Conservation (phyloP, 306 rosid genomes). For the Ochetophila trinervis region DNA sequence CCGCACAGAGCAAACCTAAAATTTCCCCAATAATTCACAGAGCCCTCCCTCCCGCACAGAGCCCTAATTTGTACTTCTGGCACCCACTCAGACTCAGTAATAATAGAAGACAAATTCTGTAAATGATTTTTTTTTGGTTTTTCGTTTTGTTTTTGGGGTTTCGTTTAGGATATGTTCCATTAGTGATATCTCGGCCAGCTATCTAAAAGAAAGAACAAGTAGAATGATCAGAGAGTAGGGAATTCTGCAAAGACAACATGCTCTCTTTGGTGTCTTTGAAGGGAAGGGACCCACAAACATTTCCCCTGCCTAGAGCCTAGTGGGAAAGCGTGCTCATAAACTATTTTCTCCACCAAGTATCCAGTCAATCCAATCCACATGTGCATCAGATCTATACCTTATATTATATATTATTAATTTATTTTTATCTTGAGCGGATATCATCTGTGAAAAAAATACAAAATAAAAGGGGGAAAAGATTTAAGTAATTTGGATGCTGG, state of each 20-base stretch:
- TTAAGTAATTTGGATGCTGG: no score
- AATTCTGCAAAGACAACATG: constrained; percentile 27
- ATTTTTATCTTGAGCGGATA: no score
- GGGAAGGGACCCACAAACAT: constrained; percentile 48
- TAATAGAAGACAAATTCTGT: no score
- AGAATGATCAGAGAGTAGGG: constrained; percentile 20
- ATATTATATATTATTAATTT: not conserved
- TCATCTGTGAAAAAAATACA: no score
- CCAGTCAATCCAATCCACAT: constrained; percentile 47
- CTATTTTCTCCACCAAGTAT: constrained; percentile 32
- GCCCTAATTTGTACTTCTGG: constrained; percentile 39
- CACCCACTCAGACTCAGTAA: constrained; percentile 23
- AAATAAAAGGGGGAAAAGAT: no score
- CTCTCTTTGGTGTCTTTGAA: constrained; percentile 35
- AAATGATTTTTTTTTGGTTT: no score
- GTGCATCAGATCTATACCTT: constrained; percentile 9
- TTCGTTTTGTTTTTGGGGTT: no score
- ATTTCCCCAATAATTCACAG: no score
- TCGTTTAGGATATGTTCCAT: constrained; percentile 22
- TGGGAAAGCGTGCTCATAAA: constrained; percentile 35
- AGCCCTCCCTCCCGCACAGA: no score
- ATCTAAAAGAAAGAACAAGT: not conserved
- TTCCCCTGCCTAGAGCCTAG: constrained; percentile 25
- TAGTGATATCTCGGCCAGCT: constrained; percentile 38
- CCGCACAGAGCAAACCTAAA: no score